Percentiles rank a stretch among this genome's conserved stretches.
Conservation (phyloP, 2,329 filamentous ascomycete species). For the Alternaria sp. region DNA sequence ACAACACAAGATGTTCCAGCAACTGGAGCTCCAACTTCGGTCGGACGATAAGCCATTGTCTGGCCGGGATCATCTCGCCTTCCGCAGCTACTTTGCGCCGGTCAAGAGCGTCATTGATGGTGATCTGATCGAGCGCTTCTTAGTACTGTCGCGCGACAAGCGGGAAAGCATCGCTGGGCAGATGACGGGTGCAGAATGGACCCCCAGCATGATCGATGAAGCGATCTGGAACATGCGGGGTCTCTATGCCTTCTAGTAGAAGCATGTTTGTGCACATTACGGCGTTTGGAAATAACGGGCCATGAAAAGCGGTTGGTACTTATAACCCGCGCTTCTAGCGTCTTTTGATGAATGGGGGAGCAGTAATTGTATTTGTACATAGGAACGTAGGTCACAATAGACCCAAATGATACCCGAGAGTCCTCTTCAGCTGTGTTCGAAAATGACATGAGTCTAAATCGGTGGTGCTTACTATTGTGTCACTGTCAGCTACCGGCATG, state of each 20-base stretch:
- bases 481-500: background rate
- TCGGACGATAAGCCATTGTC: constrained; percentile 79
- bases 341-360: background rate
- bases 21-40: constrained; percentile 85
- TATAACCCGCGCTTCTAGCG: background rate
- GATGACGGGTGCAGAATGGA: constrained; percentile 74
- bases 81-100: constrained; percentile 92
- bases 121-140: constrained; percentile 92
- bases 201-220: constrained; percentile 88
- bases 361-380: constrained; percentile 14
- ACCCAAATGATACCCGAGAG: constrained; percentile 15
- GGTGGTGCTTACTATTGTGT: background rate
- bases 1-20: constrained; percentile 97
- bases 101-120: constrained; percentile 97
- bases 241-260: constrained; percentile 39
- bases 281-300: constrained; percentile 10
- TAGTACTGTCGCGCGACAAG: constrained; percentile 82
- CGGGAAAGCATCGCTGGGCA: constrained; percentile 96
- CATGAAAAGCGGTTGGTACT: background rate
- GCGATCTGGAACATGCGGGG: constrained; percentile 68
- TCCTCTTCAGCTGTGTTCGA: background rate
- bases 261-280: background rate
- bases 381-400: constrained; percentile 12
- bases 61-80: constrained; percentile 94
- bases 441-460: no score